A percentile compares a stretch with the other conserved stretches of the same genome.
Conservation (phyloP, 768 basidiomycete genomes). For the Suillus sp. region DNA sequence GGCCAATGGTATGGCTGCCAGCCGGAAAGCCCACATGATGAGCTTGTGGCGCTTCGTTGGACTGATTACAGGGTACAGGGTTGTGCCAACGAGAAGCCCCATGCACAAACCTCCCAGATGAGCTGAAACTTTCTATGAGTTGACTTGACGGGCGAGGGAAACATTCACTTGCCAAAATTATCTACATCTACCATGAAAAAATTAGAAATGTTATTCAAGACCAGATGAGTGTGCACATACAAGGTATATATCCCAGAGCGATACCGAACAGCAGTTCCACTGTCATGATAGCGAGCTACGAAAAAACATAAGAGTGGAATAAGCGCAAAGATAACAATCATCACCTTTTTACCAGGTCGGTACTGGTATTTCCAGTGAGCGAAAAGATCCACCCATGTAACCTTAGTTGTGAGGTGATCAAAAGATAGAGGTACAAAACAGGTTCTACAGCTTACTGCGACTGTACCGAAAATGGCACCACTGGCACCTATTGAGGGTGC, state of each 20-base stretch:
- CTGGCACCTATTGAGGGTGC: conserved; percentile 89
- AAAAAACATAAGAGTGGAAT: background rate
- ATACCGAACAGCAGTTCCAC: conserved; percentile 87
- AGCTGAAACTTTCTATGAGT: conserved; percentile 40
- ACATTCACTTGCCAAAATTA: conserved; percentile 68
- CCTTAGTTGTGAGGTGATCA: conserved; percentile 35
- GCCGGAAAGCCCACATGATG: conserved; percentile 72
- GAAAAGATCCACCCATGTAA: conserved; percentile 86
- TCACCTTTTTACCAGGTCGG: conserved; percentile 76
- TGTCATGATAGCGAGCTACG: conserved; percentile 78
- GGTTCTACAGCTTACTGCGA: conserved; percentile 54
- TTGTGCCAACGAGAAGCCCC: conserved; percentile 79
- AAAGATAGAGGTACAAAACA: background rate
- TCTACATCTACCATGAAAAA: conserved; percentile 63
- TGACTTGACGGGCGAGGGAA: background rate
- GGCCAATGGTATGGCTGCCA: conserved; percentile 73
- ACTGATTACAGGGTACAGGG: conserved; percentile 90
- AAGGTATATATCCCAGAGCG: conserved; percentile 82
- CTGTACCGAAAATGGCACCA: conserved; percentile 89
- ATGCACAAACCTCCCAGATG: conserved; percentile 89
- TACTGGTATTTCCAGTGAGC: conserved; percentile 93
- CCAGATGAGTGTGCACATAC: conserved; percentile 43
- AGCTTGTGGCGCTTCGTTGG: conserved; percentile 69
- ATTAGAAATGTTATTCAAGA: conserved; percentile 17
- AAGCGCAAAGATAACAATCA: conserved; percentile 14